phyloP scores from a whole-genome alignment of 192 early-diverging fungal species.

The Pilobolus umbonatus region DNA sequence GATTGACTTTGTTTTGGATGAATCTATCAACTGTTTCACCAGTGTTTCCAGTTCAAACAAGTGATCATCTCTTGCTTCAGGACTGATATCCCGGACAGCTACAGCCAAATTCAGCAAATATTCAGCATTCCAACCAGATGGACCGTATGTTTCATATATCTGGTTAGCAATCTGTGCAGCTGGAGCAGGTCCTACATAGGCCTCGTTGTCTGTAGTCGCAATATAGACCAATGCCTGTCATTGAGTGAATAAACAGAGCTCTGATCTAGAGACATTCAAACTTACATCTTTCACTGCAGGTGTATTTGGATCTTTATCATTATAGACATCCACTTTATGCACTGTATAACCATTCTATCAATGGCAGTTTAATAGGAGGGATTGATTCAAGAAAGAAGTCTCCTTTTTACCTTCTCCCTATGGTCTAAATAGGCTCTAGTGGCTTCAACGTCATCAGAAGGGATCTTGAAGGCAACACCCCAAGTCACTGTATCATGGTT shows the following conservation, averaged over 20 bases:
- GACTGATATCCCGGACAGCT: constrained; percentile 48
- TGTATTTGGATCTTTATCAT: constrained; percentile 14
- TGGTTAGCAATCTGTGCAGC: constrained; percentile 57
- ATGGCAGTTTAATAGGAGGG: background rate
- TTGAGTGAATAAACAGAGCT: too few species aligned
- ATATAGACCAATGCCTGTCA: constrained; percentile 74
- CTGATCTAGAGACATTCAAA: background rate
- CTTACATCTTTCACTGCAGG: constrained; percentile 53
- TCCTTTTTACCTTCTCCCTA: constrained; percentile 64
- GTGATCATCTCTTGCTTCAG: constrained; percentile 52
- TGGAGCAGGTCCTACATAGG: constrained; percentile 69
- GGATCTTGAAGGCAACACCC: constrained; percentile 83
- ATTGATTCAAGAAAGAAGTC: background rate
- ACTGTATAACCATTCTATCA: constrained; percentile 77
- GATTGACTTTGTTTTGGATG: too few species aligned
- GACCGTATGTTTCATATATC: constrained; percentile 59
- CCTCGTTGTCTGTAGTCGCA: constrained; percentile 66
- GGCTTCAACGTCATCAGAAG: constrained; percentile 51
- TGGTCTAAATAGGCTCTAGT: constrained; percentile 77
- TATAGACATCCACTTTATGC: constrained; percentile 42
- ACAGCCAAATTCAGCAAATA: constrained; percentile 65
- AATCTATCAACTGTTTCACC: constrained; percentile 41
- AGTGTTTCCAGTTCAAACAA: constrained; percentile 50
- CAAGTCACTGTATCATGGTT: constrained; percentile 55
- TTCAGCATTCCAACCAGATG: constrained; percentile 66